Percentiles rank a stretch among this genome's conserved stretches.
Conservation (phyloP, 2,329 filamentous ascomycete genomes). For the Trichoderma sp. region DNA sequence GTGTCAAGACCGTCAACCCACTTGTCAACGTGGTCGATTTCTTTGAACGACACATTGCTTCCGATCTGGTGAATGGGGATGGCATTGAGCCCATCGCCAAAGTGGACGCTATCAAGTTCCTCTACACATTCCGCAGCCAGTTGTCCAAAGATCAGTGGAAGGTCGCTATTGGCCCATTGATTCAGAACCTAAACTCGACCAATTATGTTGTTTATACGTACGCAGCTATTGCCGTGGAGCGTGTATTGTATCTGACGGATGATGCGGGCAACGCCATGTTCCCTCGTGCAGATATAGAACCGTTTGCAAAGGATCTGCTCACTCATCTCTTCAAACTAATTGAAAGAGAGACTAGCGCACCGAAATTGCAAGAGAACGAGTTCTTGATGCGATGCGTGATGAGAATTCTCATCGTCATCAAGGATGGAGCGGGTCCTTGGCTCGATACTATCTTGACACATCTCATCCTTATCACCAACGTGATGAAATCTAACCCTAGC, state of each 20-base stretch:
- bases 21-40: conserved; percentile 88
- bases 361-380: conserved; percentile 98
- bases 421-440: conserved; percentile 72
- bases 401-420: conserved; percentile 92
- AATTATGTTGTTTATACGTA: conserved; percentile 99
- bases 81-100: conserved; percentile 81
- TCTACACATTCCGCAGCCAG: conserved; percentile 95
- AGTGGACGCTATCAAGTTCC: conserved; percentile 96
- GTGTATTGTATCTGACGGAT: conserved; percentile 80
- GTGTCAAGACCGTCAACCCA: conserved; percentile 87
- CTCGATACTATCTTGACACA: conserved; percentile 78
- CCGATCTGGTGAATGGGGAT: conserved; percentile 73
- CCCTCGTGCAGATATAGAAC: conserved; percentile 71
- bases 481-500: conserved; percentile 92
- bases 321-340: conserved; percentile 90
- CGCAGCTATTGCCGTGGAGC: conserved; percentile 92
- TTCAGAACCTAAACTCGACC: conserved; percentile 82
- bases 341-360: conserved; percentile 76
- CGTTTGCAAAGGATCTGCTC: conserved; percentile 80
- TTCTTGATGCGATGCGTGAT: conserved; percentile 99
- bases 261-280: conserved; percentile 76
- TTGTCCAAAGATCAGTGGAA: conserved; percentile 91
- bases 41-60: conserved; percentile 87
- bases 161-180: conserved; percentile 81
- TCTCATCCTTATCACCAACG: conserved; percentile 82